Percentiles rank a stretch among this genome's conserved stretches.
Conservation (phyloP, 2,329 filamentous ascomycete genomes). For the Parascedosporium putredinis region DNA sequence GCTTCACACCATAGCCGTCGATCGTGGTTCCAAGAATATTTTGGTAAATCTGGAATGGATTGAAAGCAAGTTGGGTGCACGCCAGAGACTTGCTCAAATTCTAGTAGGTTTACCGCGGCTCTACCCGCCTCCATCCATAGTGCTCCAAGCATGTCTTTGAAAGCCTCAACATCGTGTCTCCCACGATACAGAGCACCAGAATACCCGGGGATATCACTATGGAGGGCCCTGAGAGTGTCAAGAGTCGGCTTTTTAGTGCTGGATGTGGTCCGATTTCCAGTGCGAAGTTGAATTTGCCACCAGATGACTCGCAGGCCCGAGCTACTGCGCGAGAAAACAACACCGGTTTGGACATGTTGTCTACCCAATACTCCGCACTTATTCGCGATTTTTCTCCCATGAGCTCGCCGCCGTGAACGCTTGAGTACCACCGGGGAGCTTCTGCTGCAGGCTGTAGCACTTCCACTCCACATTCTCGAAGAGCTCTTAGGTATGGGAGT, state of each 20-base stretch:
- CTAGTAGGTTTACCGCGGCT: constrained; percentile 8
- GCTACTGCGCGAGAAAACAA: constrained; percentile 14
- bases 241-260: constrained; percentile 22
- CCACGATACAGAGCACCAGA: not conserved
- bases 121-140: not conserved
- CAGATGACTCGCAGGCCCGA: constrained; percentile 4
- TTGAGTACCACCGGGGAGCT: constrained; percentile 13
- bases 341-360: constrained; percentile 17
- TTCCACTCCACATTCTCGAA: constrained; percentile 6
- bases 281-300: not conserved
- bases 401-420: constrained; percentile 6
- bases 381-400: constrained; percentile 1
- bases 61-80: not conserved
- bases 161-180: constrained; percentile 5
- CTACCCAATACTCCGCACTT: constrained; percentile 15
- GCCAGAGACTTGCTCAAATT: not conserved
- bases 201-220: not conserved
- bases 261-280: constrained; percentile 15
- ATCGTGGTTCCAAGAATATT: constrained; percentile 9
- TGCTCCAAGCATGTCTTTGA: constrained; percentile 14
- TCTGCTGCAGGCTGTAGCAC: not conserved
- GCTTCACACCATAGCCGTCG: not conserved
- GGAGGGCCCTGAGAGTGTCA: constrained; percentile 18
- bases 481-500: constrained; percentile 10
- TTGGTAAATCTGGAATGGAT: constrained; percentile 5